Conservation (phyloP, 1,284 basidiomycete genomes). For the Puccinia coronata region DNA sequence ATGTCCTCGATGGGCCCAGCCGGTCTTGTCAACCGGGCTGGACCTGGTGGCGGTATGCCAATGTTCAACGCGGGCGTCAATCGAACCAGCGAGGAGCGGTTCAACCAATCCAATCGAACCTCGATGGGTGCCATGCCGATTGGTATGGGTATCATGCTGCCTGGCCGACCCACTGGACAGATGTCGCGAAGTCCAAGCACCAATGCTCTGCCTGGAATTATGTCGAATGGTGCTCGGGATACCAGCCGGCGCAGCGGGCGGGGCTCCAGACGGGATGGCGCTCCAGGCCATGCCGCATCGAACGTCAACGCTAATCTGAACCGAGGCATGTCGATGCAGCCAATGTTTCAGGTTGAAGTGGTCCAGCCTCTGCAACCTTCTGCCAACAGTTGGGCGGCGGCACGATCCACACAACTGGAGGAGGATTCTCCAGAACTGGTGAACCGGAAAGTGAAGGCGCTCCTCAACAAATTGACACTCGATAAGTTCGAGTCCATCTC, state of each 20-base stretch:
- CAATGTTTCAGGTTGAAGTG: constrained; percentile 54
- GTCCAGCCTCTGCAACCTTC: constrained; percentile 42
- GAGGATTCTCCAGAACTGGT: constrained; percentile 76
- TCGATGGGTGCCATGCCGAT: constrained; percentile 43
- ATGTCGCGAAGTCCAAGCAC: constrained; percentile 44
- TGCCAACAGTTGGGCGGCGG: constrained; percentile 43
- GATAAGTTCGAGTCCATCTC: constrained; percentile 96
- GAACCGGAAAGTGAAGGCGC: constrained; percentile 86
- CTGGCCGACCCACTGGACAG: constrained; percentile 32
- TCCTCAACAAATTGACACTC: constrained; percentile 96
- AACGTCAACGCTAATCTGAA: constrained; percentile 33
- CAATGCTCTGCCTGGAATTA: constrained; percentile 41
- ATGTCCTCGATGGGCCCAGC: constrained; percentile 43
- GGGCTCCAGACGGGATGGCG: constrained; percentile 32
- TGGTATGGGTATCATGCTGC: constrained; percentile 34
- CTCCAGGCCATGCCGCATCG: neutral
- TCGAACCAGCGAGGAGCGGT: constrained; percentile 43
- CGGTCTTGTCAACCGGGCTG: constrained; percentile 27
- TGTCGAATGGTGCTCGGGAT: constrained; percentile 45
- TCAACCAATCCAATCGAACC: constrained; percentile 38
- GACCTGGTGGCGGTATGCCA: constrained; percentile 39
- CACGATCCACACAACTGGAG: constrained; percentile 23
- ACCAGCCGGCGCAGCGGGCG: constrained; percentile 34
- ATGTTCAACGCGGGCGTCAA: constrained; percentile 31
- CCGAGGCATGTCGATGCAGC: constrained; percentile 23